phyloP scores from a whole-genome alignment of 179 eudicot genomes.

The Spinacia oleracea region DNA sequence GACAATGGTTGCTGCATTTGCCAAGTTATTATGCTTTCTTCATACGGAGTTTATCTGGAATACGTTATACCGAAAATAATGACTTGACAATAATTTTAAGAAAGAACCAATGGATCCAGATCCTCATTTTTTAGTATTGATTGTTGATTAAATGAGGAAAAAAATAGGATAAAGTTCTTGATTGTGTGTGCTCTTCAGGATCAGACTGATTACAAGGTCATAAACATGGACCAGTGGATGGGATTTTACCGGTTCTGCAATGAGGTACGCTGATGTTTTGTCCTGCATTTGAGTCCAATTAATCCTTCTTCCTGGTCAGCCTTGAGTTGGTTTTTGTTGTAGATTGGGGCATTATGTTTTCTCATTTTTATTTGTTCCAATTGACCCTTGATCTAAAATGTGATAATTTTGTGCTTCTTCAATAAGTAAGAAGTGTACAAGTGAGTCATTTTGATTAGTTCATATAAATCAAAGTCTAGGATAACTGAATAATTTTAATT shows the following conservation, averaged over 20 bases:
- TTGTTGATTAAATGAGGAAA: not conserved
- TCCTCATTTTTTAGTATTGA: not conserved
- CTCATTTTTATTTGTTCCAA: not conserved
- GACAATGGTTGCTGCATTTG: not conserved
- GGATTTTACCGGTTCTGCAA: constrained; percentile 86
- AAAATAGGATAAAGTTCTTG: not conserved
- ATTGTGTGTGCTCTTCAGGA: constrained; percentile 40
- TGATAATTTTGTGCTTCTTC: not conserved
- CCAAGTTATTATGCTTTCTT: not conserved
- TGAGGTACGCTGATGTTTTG: constrained; percentile 54
- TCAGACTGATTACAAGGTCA: constrained; percentile 88
- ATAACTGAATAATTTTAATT: not conserved
- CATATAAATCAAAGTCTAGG: not conserved
- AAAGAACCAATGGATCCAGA: not conserved
- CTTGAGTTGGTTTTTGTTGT: constrained; percentile 1
- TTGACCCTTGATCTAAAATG: not conserved
- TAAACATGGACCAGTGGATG: constrained; percentile 96
- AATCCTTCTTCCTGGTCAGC: not conserved
- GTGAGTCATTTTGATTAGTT: not conserved
- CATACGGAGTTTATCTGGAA: not conserved
- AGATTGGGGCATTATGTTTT: not conserved
- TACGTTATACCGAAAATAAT: not conserved
- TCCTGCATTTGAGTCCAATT: not conserved
- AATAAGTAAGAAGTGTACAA: not conserved
- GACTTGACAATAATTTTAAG: not conserved